phyloP scores from a whole-genome alignment of 2,329 filamentous ascomycete species.

The Venturia oleaginea region DNA sequence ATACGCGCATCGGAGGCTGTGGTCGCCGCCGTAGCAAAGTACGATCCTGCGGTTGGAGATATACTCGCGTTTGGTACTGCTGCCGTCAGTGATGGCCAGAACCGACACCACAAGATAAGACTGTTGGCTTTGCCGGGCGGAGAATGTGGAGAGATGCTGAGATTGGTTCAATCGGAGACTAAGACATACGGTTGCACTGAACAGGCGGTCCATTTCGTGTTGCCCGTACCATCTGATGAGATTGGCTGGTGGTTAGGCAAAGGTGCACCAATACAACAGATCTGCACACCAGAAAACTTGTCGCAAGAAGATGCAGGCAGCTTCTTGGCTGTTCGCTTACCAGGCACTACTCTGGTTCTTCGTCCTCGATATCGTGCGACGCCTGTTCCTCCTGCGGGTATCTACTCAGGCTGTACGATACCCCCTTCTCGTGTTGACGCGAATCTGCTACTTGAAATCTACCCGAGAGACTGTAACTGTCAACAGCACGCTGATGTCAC shows the following conservation, averaged over 20 bases:
- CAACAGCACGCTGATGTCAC: constrained; percentile 49
- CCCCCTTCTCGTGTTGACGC: constrained; percentile 45
- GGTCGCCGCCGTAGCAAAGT: constrained; percentile 11
- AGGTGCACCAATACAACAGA: constrained; percentile 44
- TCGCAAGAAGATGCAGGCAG: neutral
- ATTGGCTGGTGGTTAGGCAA: constrained; percentile 48
- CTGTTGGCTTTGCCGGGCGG: constrained; percentile 35
- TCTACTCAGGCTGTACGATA: constrained; percentile 20
- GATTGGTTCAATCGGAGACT: constrained; percentile 38
- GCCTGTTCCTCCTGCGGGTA: constrained; percentile 15
- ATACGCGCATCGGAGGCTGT: neutral
- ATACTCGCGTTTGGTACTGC: constrained; percentile 50
- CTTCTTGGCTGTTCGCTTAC: constrained; percentile 44
- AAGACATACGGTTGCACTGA: neutral
- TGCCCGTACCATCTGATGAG: constrained; percentile 33
- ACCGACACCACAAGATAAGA: constrained; percentile 20
- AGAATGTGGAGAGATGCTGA: constrained; percentile 49
- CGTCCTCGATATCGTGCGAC: constrained; percentile 23
- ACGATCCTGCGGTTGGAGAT: constrained; percentile 32
- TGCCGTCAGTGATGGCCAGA: constrained; percentile 24
- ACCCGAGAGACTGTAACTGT: neutral
- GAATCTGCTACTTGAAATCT: constrained; percentile 25
- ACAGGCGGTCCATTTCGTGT: constrained; percentile 32
- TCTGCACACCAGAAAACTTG: neutral
- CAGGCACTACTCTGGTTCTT: constrained; percentile 38